Conservation (phyloP, 1,284 basidiomycete genomes). For the Cryptococcus neoformans region DNA sequence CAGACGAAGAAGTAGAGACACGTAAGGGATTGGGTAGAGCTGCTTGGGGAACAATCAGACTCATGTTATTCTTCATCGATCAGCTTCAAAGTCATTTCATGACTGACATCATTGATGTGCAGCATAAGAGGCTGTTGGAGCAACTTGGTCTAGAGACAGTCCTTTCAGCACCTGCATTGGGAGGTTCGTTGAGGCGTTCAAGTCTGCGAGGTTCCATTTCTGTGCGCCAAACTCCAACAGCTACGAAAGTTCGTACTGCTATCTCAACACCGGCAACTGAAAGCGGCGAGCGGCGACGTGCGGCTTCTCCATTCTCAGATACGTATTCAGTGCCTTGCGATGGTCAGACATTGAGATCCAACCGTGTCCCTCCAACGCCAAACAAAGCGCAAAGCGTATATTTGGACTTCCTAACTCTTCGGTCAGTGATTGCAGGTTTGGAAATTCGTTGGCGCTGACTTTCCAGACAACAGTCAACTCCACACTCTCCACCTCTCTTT, state of each 20-base stretch:
- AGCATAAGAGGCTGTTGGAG: constrained; percentile 55
- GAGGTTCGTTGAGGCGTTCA: constrained; percentile 11
- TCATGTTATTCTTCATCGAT: constrained; percentile 90
- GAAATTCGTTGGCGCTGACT: not conserved
- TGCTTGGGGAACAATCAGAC: constrained; percentile 78
- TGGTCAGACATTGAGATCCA: constrained; percentile 12
- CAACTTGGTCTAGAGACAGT: constrained; percentile 19
- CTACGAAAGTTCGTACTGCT: not conserved
- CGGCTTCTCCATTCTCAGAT: constrained; percentile 10
- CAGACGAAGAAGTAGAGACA: constrained; percentile 58
- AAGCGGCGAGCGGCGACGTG: not conserved
- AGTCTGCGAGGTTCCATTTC: not conserved
- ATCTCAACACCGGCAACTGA: not conserved
- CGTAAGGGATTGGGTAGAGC: constrained; percentile 64
- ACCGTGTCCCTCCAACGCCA: constrained; percentile 22
- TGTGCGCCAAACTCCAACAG: not conserved
- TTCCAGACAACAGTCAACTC: constrained; percentile 49
- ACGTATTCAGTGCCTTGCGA: constrained; percentile 10
- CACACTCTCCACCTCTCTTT: constrained; percentile 78
- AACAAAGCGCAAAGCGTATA: constrained; percentile 32
- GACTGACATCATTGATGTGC: constrained; percentile 84
- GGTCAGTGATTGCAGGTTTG: constrained; percentile 45
- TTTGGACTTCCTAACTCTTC: constrained; percentile 80
- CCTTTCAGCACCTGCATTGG: not conserved
- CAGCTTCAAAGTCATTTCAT: constrained; percentile 71